phyloP scores from a whole-genome alignment of 768 basidiomycete genomes.

The Asterophora parasitica region DNA sequence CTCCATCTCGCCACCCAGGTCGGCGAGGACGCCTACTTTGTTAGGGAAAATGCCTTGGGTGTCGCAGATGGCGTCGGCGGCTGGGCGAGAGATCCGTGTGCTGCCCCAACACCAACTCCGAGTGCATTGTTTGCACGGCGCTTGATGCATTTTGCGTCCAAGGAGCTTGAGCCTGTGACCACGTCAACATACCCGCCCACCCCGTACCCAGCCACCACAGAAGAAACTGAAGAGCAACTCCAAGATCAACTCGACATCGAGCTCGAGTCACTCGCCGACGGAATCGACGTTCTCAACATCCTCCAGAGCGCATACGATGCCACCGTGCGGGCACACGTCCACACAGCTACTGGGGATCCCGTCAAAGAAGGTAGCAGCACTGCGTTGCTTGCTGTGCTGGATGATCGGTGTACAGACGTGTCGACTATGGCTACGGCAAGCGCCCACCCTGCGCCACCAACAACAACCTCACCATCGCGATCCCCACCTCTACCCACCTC shows the following conservation, averaged over 20 bases:
- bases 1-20: conserved; percentile 64
- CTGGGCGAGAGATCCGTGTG: conserved; percentile 46
- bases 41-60: conserved; percentile 81
- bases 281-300: conserved; percentile 62
- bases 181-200: conserved; percentile 8
- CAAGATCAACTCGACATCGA: conserved; percentile 26
- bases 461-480: too few species aligned
- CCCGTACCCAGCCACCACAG: conserved; percentile 20
- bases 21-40: conserved; percentile 90
- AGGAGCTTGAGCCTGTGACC: conserved; percentile 30
- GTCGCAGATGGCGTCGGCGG: conserved; percentile 96
- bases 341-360: too few species aligned
- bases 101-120: conserved; percentile 23
- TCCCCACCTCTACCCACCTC: conserved; percentile 13
- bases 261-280: conserved; percentile 65
- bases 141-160: conserved; percentile 82
- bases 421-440: too few species aligned
- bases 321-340: conserved; percentile 31
- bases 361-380: too few species aligned
- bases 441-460: too few species aligned
- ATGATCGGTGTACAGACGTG: too few species aligned
- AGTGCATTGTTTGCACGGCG: conserved; percentile 66
- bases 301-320: conserved; percentile 67
- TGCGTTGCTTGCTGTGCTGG: too few species aligned
- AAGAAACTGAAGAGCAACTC: too few species aligned